Conservation (phyloP, 768 basidiomycete genomes). For the Plicaturopsis crispa region DNA sequence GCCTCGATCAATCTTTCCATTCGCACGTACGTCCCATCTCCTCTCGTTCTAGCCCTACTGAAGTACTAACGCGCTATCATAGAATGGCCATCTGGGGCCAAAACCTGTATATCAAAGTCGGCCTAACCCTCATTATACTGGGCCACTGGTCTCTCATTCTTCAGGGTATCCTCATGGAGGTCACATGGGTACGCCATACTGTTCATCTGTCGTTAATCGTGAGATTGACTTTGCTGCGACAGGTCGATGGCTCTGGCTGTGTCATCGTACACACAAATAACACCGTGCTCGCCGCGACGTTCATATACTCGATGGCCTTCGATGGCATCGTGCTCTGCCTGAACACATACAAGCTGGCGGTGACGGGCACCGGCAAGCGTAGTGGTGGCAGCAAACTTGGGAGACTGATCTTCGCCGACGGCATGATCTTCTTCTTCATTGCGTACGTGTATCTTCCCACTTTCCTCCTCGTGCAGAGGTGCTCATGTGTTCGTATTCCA, state of each 20-base stretch:
- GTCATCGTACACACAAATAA: conserved; percentile 54
- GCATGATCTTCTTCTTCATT: conserved; percentile 68
- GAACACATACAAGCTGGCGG: conserved; percentile 50
- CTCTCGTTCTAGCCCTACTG: conserved; percentile 1
- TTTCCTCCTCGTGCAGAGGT: not conserved
- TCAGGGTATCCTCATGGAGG: no score
- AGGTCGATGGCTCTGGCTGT: conserved; percentile 33
- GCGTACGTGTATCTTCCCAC: conserved; percentile 37
- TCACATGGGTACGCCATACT: no score
- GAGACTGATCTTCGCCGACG: conserved; percentile 62
- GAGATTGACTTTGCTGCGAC: no score
- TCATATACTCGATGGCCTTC: conserved; percentile 74
- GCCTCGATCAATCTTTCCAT: conserved; percentile 67
- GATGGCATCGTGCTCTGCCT: conserved; percentile 54
- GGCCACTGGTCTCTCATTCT: conserved; percentile 68
- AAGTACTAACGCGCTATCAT: conserved; percentile 1
- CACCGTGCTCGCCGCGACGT: conserved; percentile 57
- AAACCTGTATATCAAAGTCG: conserved; percentile 40
- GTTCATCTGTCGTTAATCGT: no score
- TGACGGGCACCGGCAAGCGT: conserved; percentile 16
- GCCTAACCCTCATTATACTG: conserved; percentile 48
- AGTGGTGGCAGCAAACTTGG: conserved; percentile 51
- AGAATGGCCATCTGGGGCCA: conserved; percentile 71
- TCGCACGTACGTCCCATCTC: conserved; percentile 43
- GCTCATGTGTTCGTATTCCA: not conserved